Conservation (phyloP, 495 filamentous ascomycete species). For the Neurospora sp. region DNA sequence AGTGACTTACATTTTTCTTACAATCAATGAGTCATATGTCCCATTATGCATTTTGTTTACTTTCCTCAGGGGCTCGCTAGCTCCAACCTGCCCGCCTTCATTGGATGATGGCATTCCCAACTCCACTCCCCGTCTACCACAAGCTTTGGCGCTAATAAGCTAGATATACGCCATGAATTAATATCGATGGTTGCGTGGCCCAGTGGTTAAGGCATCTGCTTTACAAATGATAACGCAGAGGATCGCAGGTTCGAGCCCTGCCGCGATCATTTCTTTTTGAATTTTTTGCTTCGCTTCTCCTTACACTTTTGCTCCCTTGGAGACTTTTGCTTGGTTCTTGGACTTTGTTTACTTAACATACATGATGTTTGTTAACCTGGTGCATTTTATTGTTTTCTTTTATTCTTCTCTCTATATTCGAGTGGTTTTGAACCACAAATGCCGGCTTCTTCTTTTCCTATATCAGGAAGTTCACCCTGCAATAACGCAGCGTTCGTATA, state of each 20-base stretch:
- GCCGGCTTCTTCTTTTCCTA: background rate
- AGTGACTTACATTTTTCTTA: background rate
- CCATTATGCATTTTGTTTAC: background rate
- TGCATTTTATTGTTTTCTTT: too few relatives aligned
- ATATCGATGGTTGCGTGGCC: constrained; percentile 21
- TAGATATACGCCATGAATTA: rapidly evolving
- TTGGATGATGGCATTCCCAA: background rate
- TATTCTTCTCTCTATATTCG: background rate
- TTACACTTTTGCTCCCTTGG: too few relatives aligned
- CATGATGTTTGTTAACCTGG: too few relatives aligned
- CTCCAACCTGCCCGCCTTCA: background rate
- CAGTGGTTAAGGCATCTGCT: constrained; percentile 34
- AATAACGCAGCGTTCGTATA: background rate
- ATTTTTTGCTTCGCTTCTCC: background rate
- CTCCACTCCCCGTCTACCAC: background rate
- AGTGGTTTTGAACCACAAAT: background rate
- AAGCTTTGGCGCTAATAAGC: background rate
- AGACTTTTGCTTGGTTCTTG: too few relatives aligned
- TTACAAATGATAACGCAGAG: constrained; percentile 29
- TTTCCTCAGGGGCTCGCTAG: background rate
- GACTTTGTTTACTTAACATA: too few relatives aligned
- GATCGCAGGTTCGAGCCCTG: constrained; percentile 44
- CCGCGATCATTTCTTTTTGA: constrained; percentile 28
- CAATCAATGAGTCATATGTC: background rate
- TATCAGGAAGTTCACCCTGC: background rate